A percentile compares a stretch with the other conserved stretches of the same genome.
phyloP scores from a whole-genome alignment of 345 rosid genomes.

The Gossypium australe region DNA sequence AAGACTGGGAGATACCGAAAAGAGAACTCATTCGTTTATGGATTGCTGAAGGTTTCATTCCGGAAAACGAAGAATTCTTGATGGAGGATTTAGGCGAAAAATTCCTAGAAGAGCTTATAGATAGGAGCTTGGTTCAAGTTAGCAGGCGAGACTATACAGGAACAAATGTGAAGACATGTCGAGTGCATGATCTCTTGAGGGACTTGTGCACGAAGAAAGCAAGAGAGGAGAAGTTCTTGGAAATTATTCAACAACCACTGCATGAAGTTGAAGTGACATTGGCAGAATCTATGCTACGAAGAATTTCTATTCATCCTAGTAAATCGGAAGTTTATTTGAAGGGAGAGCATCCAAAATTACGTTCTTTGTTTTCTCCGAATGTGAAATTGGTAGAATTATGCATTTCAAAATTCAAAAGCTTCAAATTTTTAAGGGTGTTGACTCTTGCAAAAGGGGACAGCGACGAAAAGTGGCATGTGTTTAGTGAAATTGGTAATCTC shows the following conservation, averaged over 20 bases:
- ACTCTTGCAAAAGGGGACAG: fast-evolving
- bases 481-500: no score
- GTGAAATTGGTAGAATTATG: fast-evolving
- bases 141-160: not conserved
- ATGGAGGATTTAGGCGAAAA: constrained; percentile 20
- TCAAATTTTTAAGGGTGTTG: no score
- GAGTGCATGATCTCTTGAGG: constrained; percentile 4
- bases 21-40: constrained; percentile 12
- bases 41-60: constrained; percentile 23
- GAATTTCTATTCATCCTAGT: no score
- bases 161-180: constrained; percentile 5
- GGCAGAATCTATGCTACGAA: not conserved
- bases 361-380: no score
- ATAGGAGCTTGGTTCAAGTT: constrained; percentile 16
- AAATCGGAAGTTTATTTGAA: fast-evolving
- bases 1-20: not conserved
- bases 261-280: no score
- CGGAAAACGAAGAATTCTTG: not conserved
- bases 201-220: not conserved
- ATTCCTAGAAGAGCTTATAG: constrained; percentile 19
- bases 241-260: not conserved
- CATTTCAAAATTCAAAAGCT: no score
- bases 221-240: constrained; percentile 1
- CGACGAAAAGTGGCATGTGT: no score
- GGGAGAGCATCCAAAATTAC: no score